A percentile compares a stretch with the other conserved stretches of the same genome.
Evolutionary conservation across 2,329 filamentous ascomycete species (phyloP).

Genomic region (Ophiocordyceps polyrhachis-furcata): DNA sequence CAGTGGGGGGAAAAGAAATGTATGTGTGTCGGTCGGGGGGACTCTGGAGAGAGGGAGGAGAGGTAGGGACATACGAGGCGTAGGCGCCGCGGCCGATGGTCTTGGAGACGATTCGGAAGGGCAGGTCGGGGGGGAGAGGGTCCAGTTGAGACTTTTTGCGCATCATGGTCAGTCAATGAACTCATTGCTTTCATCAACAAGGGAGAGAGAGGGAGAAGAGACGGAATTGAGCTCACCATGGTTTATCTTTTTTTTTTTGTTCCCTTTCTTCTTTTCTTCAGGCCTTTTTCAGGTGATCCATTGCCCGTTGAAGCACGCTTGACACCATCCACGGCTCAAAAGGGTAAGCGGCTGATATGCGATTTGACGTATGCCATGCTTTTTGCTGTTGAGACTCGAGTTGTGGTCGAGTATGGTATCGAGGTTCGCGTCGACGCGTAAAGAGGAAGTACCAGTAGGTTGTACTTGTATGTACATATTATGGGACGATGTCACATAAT

Average conservation of each 20-base stretch:
- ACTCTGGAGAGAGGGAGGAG: neutral
- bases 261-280: no score
- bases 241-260: neutral
- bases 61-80: conserved; percentile 69
- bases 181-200: neutral
- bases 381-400: neutral
- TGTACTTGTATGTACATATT: no score
- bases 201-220: neutral
- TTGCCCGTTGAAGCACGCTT: neutral
- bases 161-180: neutral
- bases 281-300: neutral
- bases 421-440: neutral
- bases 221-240: neutral
- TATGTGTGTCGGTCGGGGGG: neutral
- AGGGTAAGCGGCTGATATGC: neutral
- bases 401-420: neutral
- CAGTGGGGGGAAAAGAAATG: neutral
- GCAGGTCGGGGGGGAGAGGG: conserved; percentile 66
- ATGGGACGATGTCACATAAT: no score
- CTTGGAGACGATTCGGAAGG: conserved; percentile 87
- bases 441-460: no score
- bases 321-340: neutral
- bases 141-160: conserved; percentile 68
- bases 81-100: conserved; percentile 95
- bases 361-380: neutral